Percentiles rank a stretch among this genome's conserved stretches.
Evolutionary conservation across 2,329 filamentous ascomycete genomes (phyloP).

Genomic region (Phyllosticta paracitricarpa): DNA sequence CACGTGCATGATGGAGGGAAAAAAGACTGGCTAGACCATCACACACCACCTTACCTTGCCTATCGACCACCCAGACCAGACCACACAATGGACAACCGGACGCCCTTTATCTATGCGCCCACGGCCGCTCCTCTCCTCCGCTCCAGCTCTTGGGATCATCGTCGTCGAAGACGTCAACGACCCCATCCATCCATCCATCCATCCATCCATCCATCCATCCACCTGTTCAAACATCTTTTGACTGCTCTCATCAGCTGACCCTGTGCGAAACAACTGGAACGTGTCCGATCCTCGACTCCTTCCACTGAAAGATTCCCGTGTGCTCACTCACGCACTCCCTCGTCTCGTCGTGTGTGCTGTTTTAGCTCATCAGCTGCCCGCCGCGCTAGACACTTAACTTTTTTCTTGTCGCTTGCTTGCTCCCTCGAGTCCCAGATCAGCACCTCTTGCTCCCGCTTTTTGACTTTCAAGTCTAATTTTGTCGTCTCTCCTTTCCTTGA

Average conservation of each 20-base stretch:
- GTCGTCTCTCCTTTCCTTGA: not conserved
- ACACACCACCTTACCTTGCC: too few relatives aligned
- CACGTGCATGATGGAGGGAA: too few relatives aligned
- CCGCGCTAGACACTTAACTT: not conserved
- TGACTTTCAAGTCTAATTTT: not conserved
- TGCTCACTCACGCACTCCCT: too few relatives aligned
- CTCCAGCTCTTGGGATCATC: not conserved
- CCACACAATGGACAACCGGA: too few relatives aligned
- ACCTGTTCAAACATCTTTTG: not conserved
- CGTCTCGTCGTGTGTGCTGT: not conserved
- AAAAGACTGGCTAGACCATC: too few relatives aligned
- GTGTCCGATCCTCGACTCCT: not conserved
- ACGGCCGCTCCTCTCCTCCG: too few relatives aligned
- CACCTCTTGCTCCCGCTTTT: not conserved
- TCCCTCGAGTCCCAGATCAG: not conserved
- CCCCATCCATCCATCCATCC: too few relatives aligned
- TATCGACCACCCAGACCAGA: too few relatives aligned
- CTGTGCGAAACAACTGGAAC: not conserved
- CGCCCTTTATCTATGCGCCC: not conserved
- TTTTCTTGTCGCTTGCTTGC: not conserved
- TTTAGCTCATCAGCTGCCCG: not conserved
- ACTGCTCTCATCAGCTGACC: not conserved
- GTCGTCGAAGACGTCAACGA: not conserved
- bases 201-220: too few relatives aligned
- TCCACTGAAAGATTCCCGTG: not conserved